A percentile compares a stretch with the other conserved stretches of the same genome.
Evolutionary conservation across 2,329 filamentous ascomycete species (phyloP).

Genomic region (Hypoxylon sp.): DNA sequence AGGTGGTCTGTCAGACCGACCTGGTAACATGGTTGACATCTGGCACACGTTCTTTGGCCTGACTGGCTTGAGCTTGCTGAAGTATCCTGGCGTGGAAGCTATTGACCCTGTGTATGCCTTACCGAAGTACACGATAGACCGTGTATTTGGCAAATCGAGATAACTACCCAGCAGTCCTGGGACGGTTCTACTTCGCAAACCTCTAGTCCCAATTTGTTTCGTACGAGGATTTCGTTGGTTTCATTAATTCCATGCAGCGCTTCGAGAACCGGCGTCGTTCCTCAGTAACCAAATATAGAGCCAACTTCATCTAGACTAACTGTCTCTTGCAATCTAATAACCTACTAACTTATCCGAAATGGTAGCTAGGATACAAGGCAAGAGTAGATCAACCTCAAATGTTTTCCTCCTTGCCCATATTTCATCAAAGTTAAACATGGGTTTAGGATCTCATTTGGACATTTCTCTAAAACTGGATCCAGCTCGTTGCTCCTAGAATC

Average conservation of each 20-base stretch:
- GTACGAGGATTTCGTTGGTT: neutral
- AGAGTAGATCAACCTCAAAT: constrained; percentile 68
- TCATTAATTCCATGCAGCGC: neutral
- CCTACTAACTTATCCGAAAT: constrained; percentile 67
- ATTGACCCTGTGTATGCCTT: constrained; percentile 93
- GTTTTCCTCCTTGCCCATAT: constrained; percentile 1
- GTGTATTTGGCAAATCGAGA: constrained; percentile 64
- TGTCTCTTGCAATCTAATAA: constrained; percentile 80
- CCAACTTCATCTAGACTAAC: neutral
- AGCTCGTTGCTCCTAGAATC: neutral
- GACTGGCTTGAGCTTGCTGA: constrained; percentile 87
- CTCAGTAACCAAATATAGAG: neutral
- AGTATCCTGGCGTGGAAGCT: constrained; percentile 80
- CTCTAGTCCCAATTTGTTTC: neutral
- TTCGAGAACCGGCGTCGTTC: neutral
- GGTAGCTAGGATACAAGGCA: constrained; percentile 78
- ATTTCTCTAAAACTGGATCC: constrained; percentile 1
- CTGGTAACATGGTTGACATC: constrained; percentile 95
- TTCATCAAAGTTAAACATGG: constrained; percentile 1
- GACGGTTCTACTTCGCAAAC: neutral
- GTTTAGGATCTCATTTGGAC: constrained; percentile 14
- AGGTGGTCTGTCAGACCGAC: constrained; percentile 90
- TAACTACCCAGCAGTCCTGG: constrained; percentile 35
- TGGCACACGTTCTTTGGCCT: constrained; percentile 95
- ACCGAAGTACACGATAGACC: constrained; percentile 76